Evolutionary conservation across 2,329 filamentous ascomycete genomes (phyloP), one percentile per base, ranked within the genome.

Genomic region (Aspergillus quadricinctus): DNA sequence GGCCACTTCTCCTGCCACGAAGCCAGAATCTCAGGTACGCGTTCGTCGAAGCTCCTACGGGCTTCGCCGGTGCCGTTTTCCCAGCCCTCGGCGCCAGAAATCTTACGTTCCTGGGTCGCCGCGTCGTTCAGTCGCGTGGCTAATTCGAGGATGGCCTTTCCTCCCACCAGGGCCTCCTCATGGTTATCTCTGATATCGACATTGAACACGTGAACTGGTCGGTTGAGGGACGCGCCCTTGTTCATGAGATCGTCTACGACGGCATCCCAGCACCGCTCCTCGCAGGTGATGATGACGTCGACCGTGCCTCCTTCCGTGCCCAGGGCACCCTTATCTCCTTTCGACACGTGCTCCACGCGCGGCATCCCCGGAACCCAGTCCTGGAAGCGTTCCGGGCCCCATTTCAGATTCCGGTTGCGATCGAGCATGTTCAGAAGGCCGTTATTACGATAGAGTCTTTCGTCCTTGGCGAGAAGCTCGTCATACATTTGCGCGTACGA

Each of bases 181-280:
- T 97, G 94, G 69, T 97, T 99, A 76, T 99, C 94, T 73, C 89
- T 93, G 69, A 99, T 99, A 72, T 99, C 94, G 54, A 99, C 88
- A 67, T 99, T 99, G 80, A 99, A 96, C 55, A 99, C 90, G 71
- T 99, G 94, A 0, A 99, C 94, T 0, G 94, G 92, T 2, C 91
- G 81, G 73, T 99, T 99, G 56, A 99, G 80, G 3, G 90, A 88
- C 0, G 88, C 86, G 7, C 93, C 94, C 60, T 95, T 85, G 66
- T 86, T 89, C 60, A 96, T 84, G 52, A 99, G 80, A 72, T 99
- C 93, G 67, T 99, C 94, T 10, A 99, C 83, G 35, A 99, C 94
- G 4, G 94, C 92, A 75, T 99, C 94, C 91, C 95, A 99, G 72
- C 94, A 99, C 58, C 94, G 83, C 76, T 99, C 94, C 74, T 99